Conservation (phyloP, 176 grass and related monocot genomes). For the Melocanna baccifera region DNA sequence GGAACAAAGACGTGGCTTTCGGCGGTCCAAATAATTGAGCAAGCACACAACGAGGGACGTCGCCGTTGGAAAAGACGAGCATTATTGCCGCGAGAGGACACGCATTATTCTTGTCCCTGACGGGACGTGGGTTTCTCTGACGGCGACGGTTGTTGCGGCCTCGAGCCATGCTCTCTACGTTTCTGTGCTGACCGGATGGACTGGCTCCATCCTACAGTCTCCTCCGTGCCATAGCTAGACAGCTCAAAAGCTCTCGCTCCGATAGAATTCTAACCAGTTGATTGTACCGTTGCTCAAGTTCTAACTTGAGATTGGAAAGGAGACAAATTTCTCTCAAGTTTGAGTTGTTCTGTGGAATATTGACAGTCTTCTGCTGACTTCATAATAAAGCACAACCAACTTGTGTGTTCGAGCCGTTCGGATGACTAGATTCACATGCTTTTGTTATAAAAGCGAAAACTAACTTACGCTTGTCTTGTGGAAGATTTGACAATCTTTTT, state of each 20-base stretch:
- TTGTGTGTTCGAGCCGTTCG: background rate
- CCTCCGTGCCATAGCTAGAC: too few species aligned
- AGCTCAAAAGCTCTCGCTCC: background rate
- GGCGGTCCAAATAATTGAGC: slow-evolving; percentile 17
- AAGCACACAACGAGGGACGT: background rate
- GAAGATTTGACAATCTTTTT: background rate
- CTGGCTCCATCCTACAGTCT: too few species aligned
- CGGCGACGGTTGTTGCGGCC: background rate
- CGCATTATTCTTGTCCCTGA: background rate
- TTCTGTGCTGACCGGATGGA: background rate
- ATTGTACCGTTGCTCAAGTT: background rate
- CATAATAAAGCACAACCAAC: background rate
- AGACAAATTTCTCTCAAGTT: background rate
- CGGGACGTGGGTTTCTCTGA: background rate
- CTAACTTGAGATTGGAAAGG: background rate
- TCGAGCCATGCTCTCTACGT: background rate
- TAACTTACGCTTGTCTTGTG: background rate
- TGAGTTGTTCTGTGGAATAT: background rate
- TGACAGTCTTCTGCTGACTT: background rate
- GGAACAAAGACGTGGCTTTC: background rate
- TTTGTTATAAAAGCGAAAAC: background rate
- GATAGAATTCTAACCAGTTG: background rate
- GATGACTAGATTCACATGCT: background rate
- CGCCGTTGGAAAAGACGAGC: background rate
- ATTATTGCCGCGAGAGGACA: slow-evolving; percentile 12